Evolutionary conservation across 1,284 basidiomycete genomes (phyloP).

Genomic region (Irpex sp.): DNA sequence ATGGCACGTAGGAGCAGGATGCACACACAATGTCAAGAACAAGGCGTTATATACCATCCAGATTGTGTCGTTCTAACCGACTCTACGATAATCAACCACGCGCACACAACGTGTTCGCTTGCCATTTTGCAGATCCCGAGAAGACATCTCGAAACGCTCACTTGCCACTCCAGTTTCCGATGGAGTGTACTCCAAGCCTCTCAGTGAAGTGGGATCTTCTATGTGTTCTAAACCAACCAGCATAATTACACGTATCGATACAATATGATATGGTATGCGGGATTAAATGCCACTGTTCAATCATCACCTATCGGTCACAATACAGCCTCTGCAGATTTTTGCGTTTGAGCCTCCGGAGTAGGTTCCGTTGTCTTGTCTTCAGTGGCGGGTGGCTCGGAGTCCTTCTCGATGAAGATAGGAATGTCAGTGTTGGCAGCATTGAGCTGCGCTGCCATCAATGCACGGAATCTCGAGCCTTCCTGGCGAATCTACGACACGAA

Average conservation of each 20-base stretch:
- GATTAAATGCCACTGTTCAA: not conserved
- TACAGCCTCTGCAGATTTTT: not conserved
- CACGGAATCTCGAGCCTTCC: slow-evolving; percentile 72
- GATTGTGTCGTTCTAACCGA: not conserved
- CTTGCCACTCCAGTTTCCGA: not conserved
- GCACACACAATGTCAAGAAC: too few relatives aligned
- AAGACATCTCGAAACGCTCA: not conserved
- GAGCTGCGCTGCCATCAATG: slow-evolving; percentile 85
- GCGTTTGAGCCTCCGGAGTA: not conserved
- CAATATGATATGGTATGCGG: not conserved
- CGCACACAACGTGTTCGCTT: not conserved
- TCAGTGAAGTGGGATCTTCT: not conserved
- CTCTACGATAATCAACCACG: not conserved
- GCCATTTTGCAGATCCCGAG: not conserved
- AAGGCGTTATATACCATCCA: slow-evolving; percentile 1
- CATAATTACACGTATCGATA: slow-evolving; percentile 6
- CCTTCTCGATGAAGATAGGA: slow-evolving; percentile 1
- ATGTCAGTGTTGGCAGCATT: slow-evolving; percentile 41
- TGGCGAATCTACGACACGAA: slow-evolving; percentile 46
- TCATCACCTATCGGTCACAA: not conserved
- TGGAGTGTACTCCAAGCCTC: not conserved
- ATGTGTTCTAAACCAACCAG: not conserved
- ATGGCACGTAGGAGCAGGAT: too few relatives aligned
- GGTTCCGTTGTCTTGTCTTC: not conserved
- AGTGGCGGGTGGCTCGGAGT: not conserved